Conservation (phyloP, 1,284 basidiomycete species). For the Exobasidium rhododendri region DNA sequence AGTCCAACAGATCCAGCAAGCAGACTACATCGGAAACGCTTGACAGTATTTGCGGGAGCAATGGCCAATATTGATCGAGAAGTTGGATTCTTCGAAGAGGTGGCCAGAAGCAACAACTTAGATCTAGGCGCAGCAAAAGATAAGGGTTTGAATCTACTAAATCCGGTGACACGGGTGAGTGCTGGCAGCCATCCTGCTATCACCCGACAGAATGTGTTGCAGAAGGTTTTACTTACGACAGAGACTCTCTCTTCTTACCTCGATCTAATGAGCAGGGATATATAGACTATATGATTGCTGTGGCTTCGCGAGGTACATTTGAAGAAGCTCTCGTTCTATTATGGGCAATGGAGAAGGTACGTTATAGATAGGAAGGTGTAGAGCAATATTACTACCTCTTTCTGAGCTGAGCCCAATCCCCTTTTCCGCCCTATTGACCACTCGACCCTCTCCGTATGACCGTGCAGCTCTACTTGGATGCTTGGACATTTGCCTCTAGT, state of each 20-base stretch:
- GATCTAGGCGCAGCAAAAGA: constrained; percentile 17
- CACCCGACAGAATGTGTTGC: not conserved
- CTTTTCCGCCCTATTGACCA: constrained; percentile 7
- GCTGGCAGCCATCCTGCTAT: not conserved
- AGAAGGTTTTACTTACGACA: not conserved
- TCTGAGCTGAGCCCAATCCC: not conserved
- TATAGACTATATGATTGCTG: constrained; percentile 66
- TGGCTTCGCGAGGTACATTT: constrained; percentile 59
- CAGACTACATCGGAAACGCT: constrained; percentile 2
- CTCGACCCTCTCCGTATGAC: too few relatives aligned
- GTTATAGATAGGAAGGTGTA: constrained; percentile 15
- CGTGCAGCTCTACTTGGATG: constrained; percentile 62
- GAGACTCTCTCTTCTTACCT: not conserved
- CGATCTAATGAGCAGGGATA: constrained; percentile 62
- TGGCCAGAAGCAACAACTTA: constrained; percentile 59
- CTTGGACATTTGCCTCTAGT: constrained; percentile 62
- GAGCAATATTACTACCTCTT: too few relatives aligned
- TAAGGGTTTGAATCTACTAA: not conserved
- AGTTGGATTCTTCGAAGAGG: constrained; percentile 64
- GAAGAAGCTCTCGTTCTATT: constrained; percentile 68
- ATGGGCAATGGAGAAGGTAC: constrained; percentile 73
- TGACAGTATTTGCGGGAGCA: constrained; percentile 15
- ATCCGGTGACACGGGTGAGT: not conserved
- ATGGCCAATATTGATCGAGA: constrained; percentile 56
- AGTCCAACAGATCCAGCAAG: not conserved